Conservation (phyloP, 2,329 filamentous ascomycete genomes). For the Xylariaceae sp. region DNA sequence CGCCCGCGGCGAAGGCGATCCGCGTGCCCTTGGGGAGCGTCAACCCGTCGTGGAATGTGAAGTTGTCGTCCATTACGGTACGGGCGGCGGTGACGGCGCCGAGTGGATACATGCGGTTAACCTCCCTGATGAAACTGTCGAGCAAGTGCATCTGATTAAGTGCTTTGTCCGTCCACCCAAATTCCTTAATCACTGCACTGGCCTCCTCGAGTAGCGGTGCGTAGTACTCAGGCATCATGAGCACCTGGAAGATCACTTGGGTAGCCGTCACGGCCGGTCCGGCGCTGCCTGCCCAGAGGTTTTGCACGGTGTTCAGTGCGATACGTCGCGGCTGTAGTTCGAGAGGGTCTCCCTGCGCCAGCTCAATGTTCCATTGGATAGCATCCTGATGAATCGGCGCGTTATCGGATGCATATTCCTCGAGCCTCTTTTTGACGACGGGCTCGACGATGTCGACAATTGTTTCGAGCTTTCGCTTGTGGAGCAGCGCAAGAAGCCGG, state of each 20-base stretch:
- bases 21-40: background rate
- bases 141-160: background rate
- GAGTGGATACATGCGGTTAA: conserved; percentile 2
- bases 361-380: background rate
- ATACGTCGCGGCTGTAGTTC: background rate
- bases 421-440: background rate
- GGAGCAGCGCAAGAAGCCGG: background rate
- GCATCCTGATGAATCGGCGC: background rate
- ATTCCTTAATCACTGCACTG: background rate
- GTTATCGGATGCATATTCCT: background rate
- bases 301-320: conserved; percentile 1
- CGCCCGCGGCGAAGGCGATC: background rate
- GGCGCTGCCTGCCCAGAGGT: conserved; percentile 6
- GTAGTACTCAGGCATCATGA: conserved; percentile 1
- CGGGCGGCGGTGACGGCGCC: conserved; percentile 4
- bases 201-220: background rate
- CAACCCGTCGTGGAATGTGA: conserved; percentile 5
- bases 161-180: background rate
- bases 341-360: background rate
- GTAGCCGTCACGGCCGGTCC: background rate
- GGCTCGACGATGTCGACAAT: background rate
- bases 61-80: background rate
- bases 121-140: background rate
- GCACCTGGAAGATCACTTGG: conserved; percentile 6
- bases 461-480: background rate